These are phyloP conservation scores for Lipomyces yamadae DNA, from an alignment of 805 yeast species.

Conservation along the genomic window DNA sequence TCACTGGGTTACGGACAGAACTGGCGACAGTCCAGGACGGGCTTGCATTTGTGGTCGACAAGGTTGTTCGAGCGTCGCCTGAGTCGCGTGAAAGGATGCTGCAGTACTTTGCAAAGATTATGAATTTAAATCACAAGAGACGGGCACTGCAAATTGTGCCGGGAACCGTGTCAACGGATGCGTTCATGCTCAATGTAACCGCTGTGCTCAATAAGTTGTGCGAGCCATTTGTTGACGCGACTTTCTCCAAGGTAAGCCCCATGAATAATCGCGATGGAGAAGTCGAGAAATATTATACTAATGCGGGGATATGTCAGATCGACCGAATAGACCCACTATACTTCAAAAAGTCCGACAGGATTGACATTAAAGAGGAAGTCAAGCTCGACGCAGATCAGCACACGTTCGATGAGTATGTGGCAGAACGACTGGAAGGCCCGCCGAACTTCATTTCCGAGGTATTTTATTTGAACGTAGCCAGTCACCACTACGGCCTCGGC, in stretches of 20 bases:
- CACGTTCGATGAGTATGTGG: slow-evolving; percentile 66
- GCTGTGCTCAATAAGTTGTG: slow-evolving; percentile 71
- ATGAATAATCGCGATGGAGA: background rate
- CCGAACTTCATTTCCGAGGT: slow-evolving; percentile 90
- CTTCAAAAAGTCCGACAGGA: slow-evolving; percentile 57
- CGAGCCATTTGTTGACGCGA: slow-evolving; percentile 78
- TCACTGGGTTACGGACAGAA: slow-evolving; percentile 67
- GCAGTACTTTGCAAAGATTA: slow-evolving; percentile 69
- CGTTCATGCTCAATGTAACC: slow-evolving; percentile 78
- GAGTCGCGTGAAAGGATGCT: slow-evolving; percentile 67
- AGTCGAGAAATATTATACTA: background rate
- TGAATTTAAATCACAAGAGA: slow-evolving; percentile 85
- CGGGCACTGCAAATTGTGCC: slow-evolving; percentile 82
- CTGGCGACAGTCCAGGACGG: slow-evolving; percentile 57
- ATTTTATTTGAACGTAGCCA: slow-evolving; percentile 77
- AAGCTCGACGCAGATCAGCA: slow-evolving; percentile 75
- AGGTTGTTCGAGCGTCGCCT: slow-evolving; percentile 73
- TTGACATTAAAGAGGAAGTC: slow-evolving; percentile 80
- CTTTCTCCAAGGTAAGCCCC: slow-evolving; percentile 47
- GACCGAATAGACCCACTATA: slow-evolving; percentile 78
- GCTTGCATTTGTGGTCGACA: slow-evolving; percentile 71
- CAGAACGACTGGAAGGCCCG: slow-evolving; percentile 47
- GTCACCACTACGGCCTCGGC: slow-evolving; percentile 85
- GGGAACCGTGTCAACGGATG: slow-evolving; percentile 70
- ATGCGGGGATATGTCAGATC: slow-evolving; percentile 44